Evolutionary conservation across 257 asterid genomes (phyloP).

Genomic region (Agastache rugosa): DNA sequence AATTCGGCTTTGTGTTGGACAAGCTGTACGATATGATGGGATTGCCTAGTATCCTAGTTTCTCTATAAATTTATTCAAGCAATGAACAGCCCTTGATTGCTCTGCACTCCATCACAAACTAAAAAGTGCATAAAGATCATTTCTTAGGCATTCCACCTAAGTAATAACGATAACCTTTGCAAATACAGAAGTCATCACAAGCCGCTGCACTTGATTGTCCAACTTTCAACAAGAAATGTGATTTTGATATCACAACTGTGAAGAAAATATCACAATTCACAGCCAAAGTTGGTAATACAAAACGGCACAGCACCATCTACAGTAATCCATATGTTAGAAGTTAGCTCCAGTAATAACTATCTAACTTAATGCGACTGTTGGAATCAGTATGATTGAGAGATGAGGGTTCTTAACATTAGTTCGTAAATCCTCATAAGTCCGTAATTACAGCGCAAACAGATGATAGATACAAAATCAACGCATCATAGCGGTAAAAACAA

Average conservation of each 20-base stretch:
- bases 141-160: background rate
- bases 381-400: background rate
- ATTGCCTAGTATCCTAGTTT: background rate
- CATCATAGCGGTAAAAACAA: background rate
- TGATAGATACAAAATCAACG: background rate
- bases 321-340: background rate
- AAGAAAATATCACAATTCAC: background rate
- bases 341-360: background rate
- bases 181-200: background rate
- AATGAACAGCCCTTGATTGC: background rate
- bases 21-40: background rate
- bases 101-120: background rate
- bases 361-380: background rate
- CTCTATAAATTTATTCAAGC: background rate
- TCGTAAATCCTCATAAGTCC: background rate
- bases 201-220: background rate
- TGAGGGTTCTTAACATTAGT: background rate
- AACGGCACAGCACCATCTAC: constrained; percentile 16
- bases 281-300: background rate
- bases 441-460: background rate
- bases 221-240: background rate
- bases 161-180: background rate
- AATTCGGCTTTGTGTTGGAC: background rate
- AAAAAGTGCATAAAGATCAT: background rate
- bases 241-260: background rate